A percentile compares a stretch with the other conserved stretches of the same genome.
These are phyloP conservation scores for Phytophthora multivora DNA, from an alignment of 352 stramenopile species.

Conservation along the genomic window DNA sequence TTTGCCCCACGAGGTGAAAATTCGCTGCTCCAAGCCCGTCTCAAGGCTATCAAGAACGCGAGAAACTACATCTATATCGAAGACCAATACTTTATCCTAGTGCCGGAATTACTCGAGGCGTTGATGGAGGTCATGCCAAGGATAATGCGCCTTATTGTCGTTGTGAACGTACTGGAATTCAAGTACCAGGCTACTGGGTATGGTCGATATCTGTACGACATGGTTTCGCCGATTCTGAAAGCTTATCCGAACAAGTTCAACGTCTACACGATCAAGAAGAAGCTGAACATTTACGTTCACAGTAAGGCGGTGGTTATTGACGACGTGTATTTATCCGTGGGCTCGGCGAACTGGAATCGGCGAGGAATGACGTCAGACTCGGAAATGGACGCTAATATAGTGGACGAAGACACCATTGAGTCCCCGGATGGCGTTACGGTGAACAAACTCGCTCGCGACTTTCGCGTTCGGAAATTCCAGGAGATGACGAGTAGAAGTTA, in stretches of 20 bases:
- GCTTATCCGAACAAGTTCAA: slow-evolving; percentile 25
- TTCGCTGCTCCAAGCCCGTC: slow-evolving; percentile 45
- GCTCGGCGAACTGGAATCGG: slow-evolving; percentile 66
- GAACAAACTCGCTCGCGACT: slow-evolving; percentile 46
- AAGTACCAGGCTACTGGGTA: slow-evolving; percentile 36
- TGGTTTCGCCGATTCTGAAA: slow-evolving; percentile 48
- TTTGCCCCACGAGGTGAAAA: slow-evolving; percentile 54
- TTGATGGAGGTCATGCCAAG: slow-evolving; percentile 50
- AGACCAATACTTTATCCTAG: slow-evolving; percentile 30
- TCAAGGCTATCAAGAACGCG: slow-evolving; percentile 48
- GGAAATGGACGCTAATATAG: slow-evolving; percentile 56
- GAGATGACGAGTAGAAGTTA: slow-evolving; percentile 53
- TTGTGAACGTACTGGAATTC: slow-evolving; percentile 37
- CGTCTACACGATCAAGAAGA: slow-evolving; percentile 43
- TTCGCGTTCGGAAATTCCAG: slow-evolving; percentile 61
- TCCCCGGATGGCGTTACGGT: slow-evolving; percentile 37
- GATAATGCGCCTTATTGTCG: slow-evolving; percentile 52
- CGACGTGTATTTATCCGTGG: slow-evolving; percentile 62
- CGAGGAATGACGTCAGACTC: slow-evolving; percentile 48
- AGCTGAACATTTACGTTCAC: slow-evolving; percentile 54
- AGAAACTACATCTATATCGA: slow-evolving; percentile 34
- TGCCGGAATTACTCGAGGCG: slow-evolving; percentile 45
- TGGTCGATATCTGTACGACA: slow-evolving; percentile 56
- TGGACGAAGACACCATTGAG: slow-evolving; percentile 37
- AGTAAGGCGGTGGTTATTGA: slow-evolving; percentile 61